Conservation (phyloP, 2,329 filamentous ascomycete genomes). For the Phoma sp. region DNA sequence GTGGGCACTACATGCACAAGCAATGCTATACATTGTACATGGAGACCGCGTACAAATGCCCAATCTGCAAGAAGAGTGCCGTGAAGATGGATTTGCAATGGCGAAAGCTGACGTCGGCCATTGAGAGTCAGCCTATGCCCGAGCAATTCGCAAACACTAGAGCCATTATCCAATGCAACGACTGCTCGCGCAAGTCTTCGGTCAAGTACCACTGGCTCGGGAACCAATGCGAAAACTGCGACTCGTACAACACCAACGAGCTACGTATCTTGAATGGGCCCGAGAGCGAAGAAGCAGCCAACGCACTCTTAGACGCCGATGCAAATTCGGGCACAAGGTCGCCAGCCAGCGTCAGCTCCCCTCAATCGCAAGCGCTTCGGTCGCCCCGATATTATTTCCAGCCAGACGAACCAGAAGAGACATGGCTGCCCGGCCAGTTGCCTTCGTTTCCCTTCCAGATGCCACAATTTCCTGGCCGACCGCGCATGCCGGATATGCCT, state of each 20-base stretch:
- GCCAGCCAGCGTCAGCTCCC: slow-evolving; percentile 41
- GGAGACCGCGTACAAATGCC: slow-evolving; percentile 90
- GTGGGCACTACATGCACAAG: slow-evolving; percentile 94
- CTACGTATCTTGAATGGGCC: slow-evolving; percentile 52
- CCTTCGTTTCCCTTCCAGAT: slow-evolving; percentile 47
- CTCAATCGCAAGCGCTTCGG: slow-evolving; percentile 38
- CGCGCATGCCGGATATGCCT: slow-evolving; percentile 36
- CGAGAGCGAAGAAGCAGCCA: slow-evolving; percentile 44
- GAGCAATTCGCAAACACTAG: slow-evolving; percentile 77
- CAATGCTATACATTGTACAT: slow-evolving; percentile 89
- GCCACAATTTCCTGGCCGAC: slow-evolving; percentile 42
- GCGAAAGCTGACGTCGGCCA: slow-evolving; percentile 85
- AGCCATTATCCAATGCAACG: slow-evolving; percentile 89
- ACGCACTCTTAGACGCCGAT: slow-evolving; percentile 41
- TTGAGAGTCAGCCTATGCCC: slow-evolving; percentile 91
- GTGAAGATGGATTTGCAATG: slow-evolving; percentile 97
- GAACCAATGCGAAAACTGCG: slow-evolving; percentile 76
- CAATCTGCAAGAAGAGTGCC: slow-evolving; percentile 95
- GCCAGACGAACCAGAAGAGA: slow-evolving; percentile 46
- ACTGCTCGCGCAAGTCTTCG: slow-evolving; percentile 86
- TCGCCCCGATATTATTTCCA: slow-evolving; percentile 48
- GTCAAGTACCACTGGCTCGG: slow-evolving; percentile 95
- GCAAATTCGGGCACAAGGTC: slow-evolving; percentile 34
- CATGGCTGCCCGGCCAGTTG: slow-evolving; percentile 46
- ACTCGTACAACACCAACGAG: slow-evolving; percentile 60